Conservation (phyloP, 1,284 basidiomycete genomes). For the Boletellus deceptivus region DNA sequence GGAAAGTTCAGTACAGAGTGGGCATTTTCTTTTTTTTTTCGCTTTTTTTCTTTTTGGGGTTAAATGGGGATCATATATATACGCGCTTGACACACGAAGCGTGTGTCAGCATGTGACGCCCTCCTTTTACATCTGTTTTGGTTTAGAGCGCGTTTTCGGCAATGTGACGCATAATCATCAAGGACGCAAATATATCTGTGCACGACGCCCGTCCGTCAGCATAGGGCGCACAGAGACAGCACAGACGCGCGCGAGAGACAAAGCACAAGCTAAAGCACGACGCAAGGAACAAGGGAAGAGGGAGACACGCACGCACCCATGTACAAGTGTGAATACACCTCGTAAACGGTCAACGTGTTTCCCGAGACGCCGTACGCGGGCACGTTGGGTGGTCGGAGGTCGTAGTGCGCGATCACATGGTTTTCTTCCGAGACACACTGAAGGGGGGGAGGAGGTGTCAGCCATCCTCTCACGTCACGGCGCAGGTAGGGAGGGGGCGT, state of each 20-base stretch:
- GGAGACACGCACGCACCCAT: constrained; percentile 43
- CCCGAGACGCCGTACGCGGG: constrained; percentile 61
- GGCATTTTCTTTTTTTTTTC: constrained; percentile 7
- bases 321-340: constrained; percentile 52
- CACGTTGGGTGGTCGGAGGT: constrained; percentile 50
- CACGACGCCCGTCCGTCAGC: constrained; percentile 8
- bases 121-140: neutral
- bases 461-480: constrained; percentile 8
- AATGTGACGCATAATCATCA: constrained; percentile 67
- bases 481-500: neutral
- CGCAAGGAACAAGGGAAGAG: neutral
- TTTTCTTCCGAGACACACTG: constrained; percentile 60
- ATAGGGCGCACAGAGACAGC: neutral
- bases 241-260: too few relatives aligned
- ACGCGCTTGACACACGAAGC: too few relatives aligned
- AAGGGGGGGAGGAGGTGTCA: neutral
- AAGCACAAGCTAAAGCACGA: too few relatives aligned
- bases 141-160: constrained; percentile 42
- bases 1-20: constrained; percentile 1
- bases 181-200: constrained; percentile 57
- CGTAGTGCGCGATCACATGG: constrained; percentile 57
- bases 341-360: constrained; percentile 61
- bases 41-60: too few relatives aligned
- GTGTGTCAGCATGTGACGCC: neutral
- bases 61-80: too few relatives aligned